Base-by-base conservation (phyloP, 2,329 filamentous ascomycete genomes). In the Ophiostoma sp. region DNA sequence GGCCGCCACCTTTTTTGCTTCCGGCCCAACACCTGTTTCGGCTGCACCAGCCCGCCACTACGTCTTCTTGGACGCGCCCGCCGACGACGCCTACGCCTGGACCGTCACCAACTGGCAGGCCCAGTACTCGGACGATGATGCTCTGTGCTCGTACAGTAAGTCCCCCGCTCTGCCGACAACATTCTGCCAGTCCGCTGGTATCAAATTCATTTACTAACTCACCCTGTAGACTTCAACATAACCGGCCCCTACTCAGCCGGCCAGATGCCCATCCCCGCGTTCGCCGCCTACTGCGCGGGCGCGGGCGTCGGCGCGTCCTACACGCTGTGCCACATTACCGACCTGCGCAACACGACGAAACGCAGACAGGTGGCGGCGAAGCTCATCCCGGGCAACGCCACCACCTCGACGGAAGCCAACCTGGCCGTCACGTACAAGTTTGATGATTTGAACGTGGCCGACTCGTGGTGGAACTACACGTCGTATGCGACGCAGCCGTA, bases 341-440 rank as follows among this genome's bases (percentile, higher is more conserved):
- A 78, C 70, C 63, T 76, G 17, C 74, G 75, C 31, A 74, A 76
- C 31, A 78, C 76, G 25, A 73, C 75, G 19, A 78, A 76, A 64
- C 63, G 71, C 17, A 68, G 72, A n/a, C 72, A 73, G 50, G 77
- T 82, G 25, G 79, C 77, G 25, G 79, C 80, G 59, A 79, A 80
- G 76, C 78, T 81, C 11, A 77, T 80, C 48, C 74, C 76, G 12
- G 36, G 59, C 11, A 45, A 66, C 9, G 75, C 72, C 63, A 78
- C 75, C 31, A 73, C 52, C 64, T 71, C 75, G 2, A 68, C 74
- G 52, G 63, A 76, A 75, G 79, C 79, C 33, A 75, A 75, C 25
- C 79, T 82, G 68, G 78, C 81, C 72, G 79, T 81, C 36, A 81
- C 78, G 71, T 72, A 80, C 25, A 73, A 76, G 72, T 80, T 78